A percentile compares a stretch with the other conserved stretches of the same genome.
Conservation (phyloP, 176 grass and related monocot species). For the Zizania latifolia region DNA sequence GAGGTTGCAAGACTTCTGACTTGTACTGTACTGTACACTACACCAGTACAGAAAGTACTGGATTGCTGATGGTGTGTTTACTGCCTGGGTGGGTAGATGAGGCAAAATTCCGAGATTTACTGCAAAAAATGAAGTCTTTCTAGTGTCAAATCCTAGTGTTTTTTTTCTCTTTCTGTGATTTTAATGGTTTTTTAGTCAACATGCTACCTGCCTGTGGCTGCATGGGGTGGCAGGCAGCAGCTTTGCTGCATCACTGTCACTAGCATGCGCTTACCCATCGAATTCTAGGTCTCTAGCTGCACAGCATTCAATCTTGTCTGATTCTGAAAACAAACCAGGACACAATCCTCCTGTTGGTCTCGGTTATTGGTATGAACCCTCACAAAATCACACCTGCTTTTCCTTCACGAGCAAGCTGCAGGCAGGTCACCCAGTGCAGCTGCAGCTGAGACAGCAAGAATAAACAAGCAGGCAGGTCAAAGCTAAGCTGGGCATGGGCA, state of each 20-base stretch:
- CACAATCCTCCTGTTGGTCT: not conserved
- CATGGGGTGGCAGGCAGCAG: not conserved
- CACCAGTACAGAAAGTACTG: not conserved
- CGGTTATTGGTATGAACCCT: constrained; percentile 4
- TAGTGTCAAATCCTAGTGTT: not conserved
- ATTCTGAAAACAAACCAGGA: not conserved
- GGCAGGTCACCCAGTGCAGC: not conserved
- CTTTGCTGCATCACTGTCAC: not conserved
- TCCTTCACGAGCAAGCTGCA: not conserved
- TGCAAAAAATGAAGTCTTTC: not conserved
- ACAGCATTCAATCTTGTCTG: not conserved
- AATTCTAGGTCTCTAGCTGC: not conserved
- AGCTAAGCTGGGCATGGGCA: not conserved
- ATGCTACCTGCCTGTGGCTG: not conserved
- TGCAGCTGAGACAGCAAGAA: not conserved
- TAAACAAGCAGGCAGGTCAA: not conserved
- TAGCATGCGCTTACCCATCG: not conserved
- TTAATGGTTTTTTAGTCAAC: not conserved
- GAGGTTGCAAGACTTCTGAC: not conserved
- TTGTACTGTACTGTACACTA: not conserved
- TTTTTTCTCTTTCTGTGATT: not conserved
- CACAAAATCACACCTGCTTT: not conserved
- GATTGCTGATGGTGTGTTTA: not conserved
- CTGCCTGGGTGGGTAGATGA: not conserved
- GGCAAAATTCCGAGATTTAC: not conserved